A percentile compares a stretch with the other conserved stretches of the same genome.
phyloP scores from a whole-genome alignment of 306 rosid genomes.

The Medicago arabica region DNA sequence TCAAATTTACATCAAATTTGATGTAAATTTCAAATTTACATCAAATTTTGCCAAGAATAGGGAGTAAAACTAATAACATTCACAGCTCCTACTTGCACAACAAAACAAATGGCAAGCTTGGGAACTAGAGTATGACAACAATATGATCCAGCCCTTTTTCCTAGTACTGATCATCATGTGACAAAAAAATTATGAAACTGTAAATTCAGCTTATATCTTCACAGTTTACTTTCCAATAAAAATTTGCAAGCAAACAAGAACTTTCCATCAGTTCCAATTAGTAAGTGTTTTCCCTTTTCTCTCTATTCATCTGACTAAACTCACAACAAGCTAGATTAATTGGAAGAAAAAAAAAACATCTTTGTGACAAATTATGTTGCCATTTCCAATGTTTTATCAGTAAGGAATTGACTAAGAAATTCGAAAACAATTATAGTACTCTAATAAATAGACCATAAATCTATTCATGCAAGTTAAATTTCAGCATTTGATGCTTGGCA shows the following conservation, averaged over 20 bases:
- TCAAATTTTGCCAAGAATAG: too few species aligned
- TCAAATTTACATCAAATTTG: neutral
- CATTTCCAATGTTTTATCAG: neutral
- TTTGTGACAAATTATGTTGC: neutral
- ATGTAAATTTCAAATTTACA: neutral
- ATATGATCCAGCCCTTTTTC: too few species aligned
- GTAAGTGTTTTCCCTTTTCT: constrained; percentile 11
- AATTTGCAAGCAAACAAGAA: constrained; percentile 14
- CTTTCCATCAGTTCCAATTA: constrained; percentile 24
- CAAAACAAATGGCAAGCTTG: too few species aligned
- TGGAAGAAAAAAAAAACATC: neutral
- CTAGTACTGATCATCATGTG: too few species aligned
- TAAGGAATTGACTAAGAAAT: constrained; percentile 14
- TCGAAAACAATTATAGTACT: constrained; percentile 22
- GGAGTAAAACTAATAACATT: too few species aligned
- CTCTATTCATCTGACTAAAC: neutral
- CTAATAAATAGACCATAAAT: constrained; percentile 13
- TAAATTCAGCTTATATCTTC: too few species aligned
- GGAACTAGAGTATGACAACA: too few species aligned
- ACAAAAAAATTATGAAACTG: too few species aligned
- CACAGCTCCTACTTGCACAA: too few species aligned
- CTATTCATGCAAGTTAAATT: constrained; percentile 1
- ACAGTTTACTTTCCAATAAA: neutral
- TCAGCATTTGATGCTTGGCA: constrained; percentile 8
- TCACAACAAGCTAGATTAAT: neutral